Percentiles rank a stretch among this genome's conserved stretches.
Conservation (phyloP, 2,329 filamentous ascomycete species). For the Diaporthe eres region DNA sequence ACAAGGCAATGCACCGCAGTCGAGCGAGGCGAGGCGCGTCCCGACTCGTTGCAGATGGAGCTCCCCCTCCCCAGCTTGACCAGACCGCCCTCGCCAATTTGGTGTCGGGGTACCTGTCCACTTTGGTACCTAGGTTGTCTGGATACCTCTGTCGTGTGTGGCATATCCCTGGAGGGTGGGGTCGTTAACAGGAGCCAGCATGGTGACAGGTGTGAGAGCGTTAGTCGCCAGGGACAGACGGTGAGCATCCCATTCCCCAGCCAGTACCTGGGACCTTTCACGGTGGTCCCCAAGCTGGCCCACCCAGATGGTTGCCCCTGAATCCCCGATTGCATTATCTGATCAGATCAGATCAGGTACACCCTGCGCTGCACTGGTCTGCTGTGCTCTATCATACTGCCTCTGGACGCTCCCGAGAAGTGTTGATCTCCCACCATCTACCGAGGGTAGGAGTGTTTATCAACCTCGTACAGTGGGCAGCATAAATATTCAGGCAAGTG, state of each 20-base stretch:
- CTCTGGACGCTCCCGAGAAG: not conserved
- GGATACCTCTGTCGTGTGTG: not conserved
- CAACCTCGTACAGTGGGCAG: not conserved
- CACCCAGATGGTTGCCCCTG: slow-evolving; percentile 1
- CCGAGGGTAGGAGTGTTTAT: too few species aligned
- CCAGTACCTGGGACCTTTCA: not conserved
- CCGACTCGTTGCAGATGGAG: slow-evolving; percentile 18
- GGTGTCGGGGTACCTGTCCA: not conserved
- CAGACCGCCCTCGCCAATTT: slow-evolving; percentile 26
- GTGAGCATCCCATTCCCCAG: not conserved
- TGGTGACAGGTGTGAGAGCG: not conserved
- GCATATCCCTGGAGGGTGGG: not conserved
- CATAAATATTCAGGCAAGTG: not conserved
- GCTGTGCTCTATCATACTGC: not conserved
- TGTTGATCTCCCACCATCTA: not conserved
- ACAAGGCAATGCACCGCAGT: slow-evolving; percentile 9
- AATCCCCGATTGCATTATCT: slow-evolving; percentile 1
- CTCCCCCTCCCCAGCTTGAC: slow-evolving; percentile 7
- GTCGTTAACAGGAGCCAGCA: not conserved
- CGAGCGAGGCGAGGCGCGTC: slow-evolving; percentile 9
- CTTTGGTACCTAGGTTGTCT: too few species aligned
- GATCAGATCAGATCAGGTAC: not conserved
- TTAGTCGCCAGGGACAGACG: slow-evolving; percentile 23
- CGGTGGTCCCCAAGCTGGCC: not conserved
- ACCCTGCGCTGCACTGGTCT: not conserved